Evolutionary conservation across 2,329 filamentous ascomycete species (phyloP), one percentile per base, ranked within the genome.

Genomic region (Stagonosporopsis cucurbitacearum): DNA sequence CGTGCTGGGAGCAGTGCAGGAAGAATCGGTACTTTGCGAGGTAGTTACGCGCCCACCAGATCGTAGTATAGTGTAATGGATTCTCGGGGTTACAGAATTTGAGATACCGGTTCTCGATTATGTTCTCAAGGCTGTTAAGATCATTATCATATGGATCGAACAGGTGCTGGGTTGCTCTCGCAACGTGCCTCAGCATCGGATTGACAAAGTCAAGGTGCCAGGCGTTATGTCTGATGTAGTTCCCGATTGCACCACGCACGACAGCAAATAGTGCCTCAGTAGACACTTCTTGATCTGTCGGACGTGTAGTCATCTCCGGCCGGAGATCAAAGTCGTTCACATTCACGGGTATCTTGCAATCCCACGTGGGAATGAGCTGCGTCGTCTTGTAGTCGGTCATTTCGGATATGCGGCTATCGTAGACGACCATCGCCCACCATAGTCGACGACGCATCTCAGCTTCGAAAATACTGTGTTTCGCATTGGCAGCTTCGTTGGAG

Each of bases 401-500:
- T 83, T 80, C 17, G 78, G 77, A 23, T 82, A 77, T 80, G 4
- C 83, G 80, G 39, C 80, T 72, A 57, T 89, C 86, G 7, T 88
- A 79, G 2, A 85, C 77, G 12, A 86, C 71, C 11, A 89, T 78
- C 50, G 86, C 82, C 77, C 84, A 84, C 82, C 86, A 88, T 0
- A 88, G 67, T 2, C 86, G 79, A 8, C 86, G 80, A 15, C 86
- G 81, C 77, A 87, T 80, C 69, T 88, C 84, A 4, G 81, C 80
- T 59, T 88, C 81, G 53, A 84, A 86, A 0, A 81, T 77, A 1
- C 78, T 77, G 4, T 88, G 65, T 20, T 82, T 80, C 5, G 84
- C 67, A 19, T 69, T 67, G 15, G 72, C 64, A 73, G 80, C 63
- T 82, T 89, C 87, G 8, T 81, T 79, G 60, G 88, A 83, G 2